These are phyloP conservation scores for Amesomyces nigricolor DNA, from an alignment of 2,329 filamentous ascomycete genomes.

Conservation along the genomic window DNA sequence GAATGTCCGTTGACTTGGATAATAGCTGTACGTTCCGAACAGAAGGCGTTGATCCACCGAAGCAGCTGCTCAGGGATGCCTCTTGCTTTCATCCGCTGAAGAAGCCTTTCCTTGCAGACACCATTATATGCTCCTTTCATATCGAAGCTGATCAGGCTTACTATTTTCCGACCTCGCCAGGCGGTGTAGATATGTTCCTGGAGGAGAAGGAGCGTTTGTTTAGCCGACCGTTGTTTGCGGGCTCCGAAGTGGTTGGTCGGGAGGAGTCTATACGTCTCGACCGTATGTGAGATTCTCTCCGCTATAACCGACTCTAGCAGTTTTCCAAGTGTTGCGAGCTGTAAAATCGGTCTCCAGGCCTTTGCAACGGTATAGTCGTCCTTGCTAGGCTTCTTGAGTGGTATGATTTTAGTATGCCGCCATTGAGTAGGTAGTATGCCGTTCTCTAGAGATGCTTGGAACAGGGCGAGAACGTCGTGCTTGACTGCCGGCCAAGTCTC, in stretches of 20 bases:
- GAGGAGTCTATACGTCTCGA: too few relatives aligned
- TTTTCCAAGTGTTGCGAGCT: constrained; percentile 3
- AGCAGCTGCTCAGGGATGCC: constrained; percentile 7
- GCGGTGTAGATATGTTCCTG: too few relatives aligned
- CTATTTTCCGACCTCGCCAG: too few relatives aligned
- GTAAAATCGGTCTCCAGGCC: constrained; percentile 8
- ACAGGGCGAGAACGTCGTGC: not conserved
- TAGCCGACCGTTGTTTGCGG: too few relatives aligned
- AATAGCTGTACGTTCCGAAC: constrained; percentile 1
- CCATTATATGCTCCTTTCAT: too few relatives aligned
- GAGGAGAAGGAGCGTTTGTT: too few relatives aligned
- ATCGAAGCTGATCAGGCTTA: too few relatives aligned
- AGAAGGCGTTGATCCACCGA: constrained; percentile 10
- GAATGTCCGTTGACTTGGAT: constrained; percentile 10
- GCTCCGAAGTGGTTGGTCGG: too few relatives aligned
- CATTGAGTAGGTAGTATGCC: not conserved
- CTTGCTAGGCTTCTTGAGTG: constrained; percentile 3
- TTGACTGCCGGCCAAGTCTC: constrained; percentile 1
- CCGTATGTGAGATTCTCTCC: constrained; percentile 2
- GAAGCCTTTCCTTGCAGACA: too few relatives aligned
- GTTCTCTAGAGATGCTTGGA: not conserved
- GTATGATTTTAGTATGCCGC: constrained; percentile 3
- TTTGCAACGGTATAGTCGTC: constrained; percentile 3
- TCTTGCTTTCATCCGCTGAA: constrained; percentile 3
- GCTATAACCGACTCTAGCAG: constrained; percentile 5